Evolutionary conservation across 805 yeast genomes (phyloP), one percentile per base, ranked within the genome.

Genomic region (Aciculoconidium aculeatum): DNA sequence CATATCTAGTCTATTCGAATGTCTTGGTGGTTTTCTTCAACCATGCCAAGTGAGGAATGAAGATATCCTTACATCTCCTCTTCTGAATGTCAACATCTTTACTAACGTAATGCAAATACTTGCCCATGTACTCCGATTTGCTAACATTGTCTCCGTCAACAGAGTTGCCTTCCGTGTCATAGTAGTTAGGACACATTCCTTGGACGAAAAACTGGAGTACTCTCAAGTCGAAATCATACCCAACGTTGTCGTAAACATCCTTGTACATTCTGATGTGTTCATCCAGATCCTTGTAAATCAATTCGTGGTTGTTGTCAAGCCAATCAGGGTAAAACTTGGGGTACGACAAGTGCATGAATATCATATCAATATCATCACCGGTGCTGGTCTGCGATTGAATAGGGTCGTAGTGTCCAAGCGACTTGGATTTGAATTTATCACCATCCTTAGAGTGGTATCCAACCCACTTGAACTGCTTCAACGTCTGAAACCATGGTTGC

Each of bases 311-410:
- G 28, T 56, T 50, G 5, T 42, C 53, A 15, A 59, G 30, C 44
- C 44, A 40, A 20, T 46, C 38, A 15, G 64, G 61, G 26, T 45
- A 58, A 32, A 49, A 54, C 38, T 70, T 76, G 10, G 83, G 83
- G 44, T 76, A 74, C 11, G 78, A 71, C 37, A 75, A 52, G 49
- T 75, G 83, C 71, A 75, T 67, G 45, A 76, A 75, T 24, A 65
- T 37, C 7, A 42, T 39, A 10, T 32, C 44, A 24, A 35, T 36
- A n/a, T 37, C 25, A 5, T 41, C 34, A 2, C 42, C 37, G 28
- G 30, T 42, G 42, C 15, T 26, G 5, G 12, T 40, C 39, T 28
- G 32, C 30, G 36, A 44, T 11, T 30, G 36, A 5, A 47, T 36
- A 3, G 70, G 70, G 43, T 72, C 74, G 40, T 56, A 48, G 40